These are phyloP conservation scores for Punctularia strigosozonata DNA, from an alignment of 768 basidiomycete species.

Conservation along the genomic window DNA sequence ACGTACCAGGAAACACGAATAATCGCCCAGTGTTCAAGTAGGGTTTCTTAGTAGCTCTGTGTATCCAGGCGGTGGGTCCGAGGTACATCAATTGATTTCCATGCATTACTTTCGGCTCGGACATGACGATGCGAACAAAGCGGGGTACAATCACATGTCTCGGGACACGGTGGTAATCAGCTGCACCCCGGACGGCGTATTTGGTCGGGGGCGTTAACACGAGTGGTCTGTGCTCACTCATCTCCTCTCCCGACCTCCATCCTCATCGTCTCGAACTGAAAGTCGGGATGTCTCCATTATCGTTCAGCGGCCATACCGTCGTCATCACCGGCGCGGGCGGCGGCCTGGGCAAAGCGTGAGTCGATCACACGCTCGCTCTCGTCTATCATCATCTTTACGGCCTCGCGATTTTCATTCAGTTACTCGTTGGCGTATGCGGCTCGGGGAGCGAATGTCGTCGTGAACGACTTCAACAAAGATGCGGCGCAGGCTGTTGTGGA, in stretches of 20 bases:
- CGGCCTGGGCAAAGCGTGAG: slow-evolving; percentile 85
- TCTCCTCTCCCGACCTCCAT: not conserved
- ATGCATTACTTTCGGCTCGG: too few relatives aligned
- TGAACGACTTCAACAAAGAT: slow-evolving; percentile 85
- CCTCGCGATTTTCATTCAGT: slow-evolving; percentile 30
- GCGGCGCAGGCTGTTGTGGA: slow-evolving; percentile 90
- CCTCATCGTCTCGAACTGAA: not conserved
- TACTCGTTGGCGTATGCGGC: slow-evolving; percentile 90
- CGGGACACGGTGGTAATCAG: too few relatives aligned
- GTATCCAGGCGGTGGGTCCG: too few relatives aligned
- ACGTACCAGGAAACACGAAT: too few relatives aligned
- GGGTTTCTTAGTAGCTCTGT: too few relatives aligned
- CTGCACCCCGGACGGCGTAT: too few relatives aligned
- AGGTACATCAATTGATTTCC: too few relatives aligned
- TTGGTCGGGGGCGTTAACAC: too few relatives aligned
- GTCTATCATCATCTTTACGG: not conserved
- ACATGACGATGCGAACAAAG: too few relatives aligned
- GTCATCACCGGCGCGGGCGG: slow-evolving; percentile 94
- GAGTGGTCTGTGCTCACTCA: not conserved
- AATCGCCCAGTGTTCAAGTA: too few relatives aligned
- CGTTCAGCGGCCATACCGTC: slow-evolving; percentile 85
- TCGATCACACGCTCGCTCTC: slow-evolving; percentile 8
- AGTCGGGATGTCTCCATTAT: slow-evolving; percentile 34
- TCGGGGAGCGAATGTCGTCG: slow-evolving; percentile 86
- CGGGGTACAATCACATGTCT: too few relatives aligned